phyloP scores from a whole-genome alignment of 257 asterid genomes.

The Fraxinus pennsylvanica region DNA sequence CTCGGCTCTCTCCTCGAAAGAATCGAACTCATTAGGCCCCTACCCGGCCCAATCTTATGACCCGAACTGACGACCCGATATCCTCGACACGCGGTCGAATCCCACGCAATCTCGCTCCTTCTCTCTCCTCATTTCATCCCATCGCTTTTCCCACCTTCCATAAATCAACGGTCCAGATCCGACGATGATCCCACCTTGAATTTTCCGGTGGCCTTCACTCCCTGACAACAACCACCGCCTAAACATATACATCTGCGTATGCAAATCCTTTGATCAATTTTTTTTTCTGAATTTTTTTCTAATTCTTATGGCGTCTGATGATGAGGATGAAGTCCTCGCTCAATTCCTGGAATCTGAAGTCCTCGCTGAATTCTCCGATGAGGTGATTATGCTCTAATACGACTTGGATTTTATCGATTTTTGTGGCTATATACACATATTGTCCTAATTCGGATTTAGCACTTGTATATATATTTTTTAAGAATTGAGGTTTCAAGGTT shows the following conservation, averaged over 20 bases:
- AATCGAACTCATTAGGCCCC: background rate
- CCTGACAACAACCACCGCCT: slow-evolving; percentile 5
- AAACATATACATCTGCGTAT: background rate
- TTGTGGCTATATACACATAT: no score
- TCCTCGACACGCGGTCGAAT: background rate
- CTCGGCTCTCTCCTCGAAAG: background rate
- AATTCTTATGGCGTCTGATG: slow-evolving; percentile 70
- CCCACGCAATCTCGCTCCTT: slow-evolving; percentile 11
- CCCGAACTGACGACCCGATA: slow-evolving; percentile 12
- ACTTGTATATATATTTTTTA: background rate
- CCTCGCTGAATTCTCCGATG: slow-evolving; percentile 64
- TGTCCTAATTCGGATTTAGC: background rate
- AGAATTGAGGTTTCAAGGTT: background rate
- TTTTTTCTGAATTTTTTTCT: slow-evolving; percentile 2
- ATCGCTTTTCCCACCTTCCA: background rate
- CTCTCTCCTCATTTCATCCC: slow-evolving; percentile 16
- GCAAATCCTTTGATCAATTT: background rate
- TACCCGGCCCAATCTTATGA: background rate
- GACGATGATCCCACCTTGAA: slow-evolving; percentile 7
- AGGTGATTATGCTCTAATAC: slow-evolving; percentile 33
- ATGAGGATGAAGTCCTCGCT: slow-evolving; percentile 78
- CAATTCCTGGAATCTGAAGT: slow-evolving; percentile 84
- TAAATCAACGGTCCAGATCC: slow-evolving; percentile 12
- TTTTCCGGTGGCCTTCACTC: slow-evolving; percentile 17
- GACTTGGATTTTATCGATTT: background rate